phyloP scores from a whole-genome alignment of 1,284 basidiomycete species.

The Salmacisia buchloeana region DNA sequence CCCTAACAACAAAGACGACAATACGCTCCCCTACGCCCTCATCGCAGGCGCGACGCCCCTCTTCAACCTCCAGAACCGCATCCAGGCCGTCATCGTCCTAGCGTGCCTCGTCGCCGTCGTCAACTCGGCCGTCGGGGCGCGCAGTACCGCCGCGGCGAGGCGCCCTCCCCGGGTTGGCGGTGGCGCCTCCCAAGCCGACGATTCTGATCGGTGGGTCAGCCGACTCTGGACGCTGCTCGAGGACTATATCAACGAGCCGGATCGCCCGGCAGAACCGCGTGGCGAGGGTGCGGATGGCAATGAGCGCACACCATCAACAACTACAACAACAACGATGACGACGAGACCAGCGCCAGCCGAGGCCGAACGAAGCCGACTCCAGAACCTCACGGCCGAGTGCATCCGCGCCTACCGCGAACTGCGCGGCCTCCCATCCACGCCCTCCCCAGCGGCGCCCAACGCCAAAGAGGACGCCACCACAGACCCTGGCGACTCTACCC shows the following conservation, averaged over 20 bases:
- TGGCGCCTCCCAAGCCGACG: not conserved
- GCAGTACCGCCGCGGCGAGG: not conserved
- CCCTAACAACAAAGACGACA: not conserved
- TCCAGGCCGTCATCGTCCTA: not conserved
- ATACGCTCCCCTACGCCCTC: not conserved
- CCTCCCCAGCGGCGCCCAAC: not conserved
- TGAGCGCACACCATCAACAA: too few species aligned
- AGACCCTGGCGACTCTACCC: too few species aligned
- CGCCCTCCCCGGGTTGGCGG: not conserved
- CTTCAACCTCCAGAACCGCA: not conserved
- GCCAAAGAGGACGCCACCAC: too few species aligned
- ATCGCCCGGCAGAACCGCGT: not conserved
- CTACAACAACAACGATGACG: not conserved
- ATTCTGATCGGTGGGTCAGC: not conserved
- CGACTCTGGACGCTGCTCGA: not conserved
- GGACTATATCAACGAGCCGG: not conserved
- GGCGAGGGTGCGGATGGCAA: too few species aligned
- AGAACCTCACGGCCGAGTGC: not conserved
- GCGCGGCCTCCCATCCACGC: not conserved
- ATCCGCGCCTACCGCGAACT: not conserved
- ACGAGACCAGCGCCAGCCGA: not conserved
- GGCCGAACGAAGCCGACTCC: not conserved
- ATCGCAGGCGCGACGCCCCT: not conserved
- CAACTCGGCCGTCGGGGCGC: not conserved
- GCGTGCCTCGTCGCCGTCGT: not conserved